Percentiles rank a stretch among this genome's conserved stretches.
phyloP scores from a whole-genome alignment of 208 protist species.

The Crithidia brevicula region DNA sequence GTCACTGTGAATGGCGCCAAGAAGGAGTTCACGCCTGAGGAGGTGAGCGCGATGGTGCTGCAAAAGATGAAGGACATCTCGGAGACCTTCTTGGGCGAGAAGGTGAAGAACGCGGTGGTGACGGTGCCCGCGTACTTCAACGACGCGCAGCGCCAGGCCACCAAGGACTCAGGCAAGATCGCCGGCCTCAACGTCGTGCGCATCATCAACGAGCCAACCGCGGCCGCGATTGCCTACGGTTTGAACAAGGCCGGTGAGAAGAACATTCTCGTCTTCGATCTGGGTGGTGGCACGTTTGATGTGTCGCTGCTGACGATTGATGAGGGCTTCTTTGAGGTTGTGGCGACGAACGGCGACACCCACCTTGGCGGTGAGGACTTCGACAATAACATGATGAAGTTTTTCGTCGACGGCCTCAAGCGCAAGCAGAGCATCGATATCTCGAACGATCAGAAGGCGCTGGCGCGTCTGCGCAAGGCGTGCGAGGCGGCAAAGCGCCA shows the following conservation, averaged over 20 bases:
- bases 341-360: slow-evolving; percentile 99
- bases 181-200: slow-evolving; percentile 97
- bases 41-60: slow-evolving; percentile 92
- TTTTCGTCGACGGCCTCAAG: slow-evolving; percentile 97
- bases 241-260: slow-evolving; percentile 94
- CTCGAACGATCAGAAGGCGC: slow-evolving; percentile 66
- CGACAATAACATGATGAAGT: slow-evolving; percentile 98
- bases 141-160: slow-evolving; percentile 99
- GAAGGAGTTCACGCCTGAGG: slow-evolving; percentile 87
- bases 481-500: slow-evolving; percentile 97
- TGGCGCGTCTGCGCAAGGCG: slow-evolving; percentile 83
- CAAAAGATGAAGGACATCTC: slow-evolving; percentile 95
- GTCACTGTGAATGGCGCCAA: slow-evolving; percentile 71
- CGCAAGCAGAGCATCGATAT: slow-evolving; percentile 76
- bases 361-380: slow-evolving; percentile 99
- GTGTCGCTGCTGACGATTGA: slow-evolving; percentile 99
- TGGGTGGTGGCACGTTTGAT: slow-evolving; percentile 99
- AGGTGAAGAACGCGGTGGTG: slow-evolving; percentile 96
- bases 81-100: slow-evolving; percentile 94
- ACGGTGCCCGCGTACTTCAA: slow-evolving; percentile 99
- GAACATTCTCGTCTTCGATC: slow-evolving; percentile 98
- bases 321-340: slow-evolving; percentile 99
- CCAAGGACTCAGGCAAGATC: slow-evolving; percentile 98
- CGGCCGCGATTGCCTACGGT: slow-evolving; percentile 99
- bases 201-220: slow-evolving; percentile 99